A percentile compares a stretch with the other conserved stretches of the same genome.
These are phyloP conservation scores for Elymus sibiricus DNA, from an alignment of 176 grass and related monocot genomes.

Conservation along the genomic window DNA sequence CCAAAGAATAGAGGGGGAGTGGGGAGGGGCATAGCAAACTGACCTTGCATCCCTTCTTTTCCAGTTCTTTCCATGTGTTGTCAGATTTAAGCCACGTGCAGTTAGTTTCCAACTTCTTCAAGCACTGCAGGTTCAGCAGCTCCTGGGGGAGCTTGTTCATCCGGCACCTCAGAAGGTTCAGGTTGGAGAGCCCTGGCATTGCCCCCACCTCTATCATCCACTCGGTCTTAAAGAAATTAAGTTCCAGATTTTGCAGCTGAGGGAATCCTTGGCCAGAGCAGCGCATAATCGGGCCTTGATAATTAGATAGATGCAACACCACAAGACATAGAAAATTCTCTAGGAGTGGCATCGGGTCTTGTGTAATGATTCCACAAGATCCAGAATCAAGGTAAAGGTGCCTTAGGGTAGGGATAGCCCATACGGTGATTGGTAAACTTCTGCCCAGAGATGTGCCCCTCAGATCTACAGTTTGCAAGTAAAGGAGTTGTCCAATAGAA, in stretches of 20 bases:
- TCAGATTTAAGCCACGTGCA: too few species aligned
- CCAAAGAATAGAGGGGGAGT: too few species aligned
- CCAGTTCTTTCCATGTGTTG: too few species aligned
- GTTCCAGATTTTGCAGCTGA: not conserved
- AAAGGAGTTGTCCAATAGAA: too few species aligned
- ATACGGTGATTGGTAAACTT: slow-evolving; percentile 14
- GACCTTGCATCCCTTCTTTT: too few species aligned
- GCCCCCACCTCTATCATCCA: not conserved
- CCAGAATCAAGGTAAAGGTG: too few species aligned
- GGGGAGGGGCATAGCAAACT: too few species aligned
- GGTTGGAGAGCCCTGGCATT: slow-evolving; percentile 9
- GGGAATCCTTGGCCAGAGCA: not conserved
- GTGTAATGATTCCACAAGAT: not conserved
- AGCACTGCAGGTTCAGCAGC: not conserved
- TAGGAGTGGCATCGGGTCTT: not conserved
- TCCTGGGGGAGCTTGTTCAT: not conserved
- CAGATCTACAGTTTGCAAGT: too few species aligned
- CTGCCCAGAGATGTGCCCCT: too few species aligned
- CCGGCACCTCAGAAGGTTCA: rapidly evolving
- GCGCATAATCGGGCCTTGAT: not conserved
- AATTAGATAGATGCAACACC: not conserved
- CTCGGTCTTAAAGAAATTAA: not conserved
- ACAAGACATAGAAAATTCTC: not conserved
- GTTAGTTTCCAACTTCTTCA: not conserved
- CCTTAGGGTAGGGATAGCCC: slow-evolving; percentile 25